Base-by-base conservation (phyloP, 805 yeast species). In the Saturnispora gosingensis region DNA sequence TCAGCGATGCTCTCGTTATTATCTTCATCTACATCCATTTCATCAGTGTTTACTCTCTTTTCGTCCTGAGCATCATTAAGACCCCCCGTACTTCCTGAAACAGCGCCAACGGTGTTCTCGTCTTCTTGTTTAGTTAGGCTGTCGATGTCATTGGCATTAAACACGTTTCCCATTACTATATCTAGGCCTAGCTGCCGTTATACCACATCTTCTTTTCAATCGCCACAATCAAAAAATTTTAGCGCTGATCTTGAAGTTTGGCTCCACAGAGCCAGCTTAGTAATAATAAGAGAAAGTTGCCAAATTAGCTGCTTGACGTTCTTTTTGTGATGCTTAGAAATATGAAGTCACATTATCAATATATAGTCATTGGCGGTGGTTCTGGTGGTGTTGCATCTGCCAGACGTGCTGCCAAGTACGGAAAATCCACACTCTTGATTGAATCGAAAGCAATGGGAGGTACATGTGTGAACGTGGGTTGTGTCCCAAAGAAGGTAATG, bases 351-450 rank as follows among this genome's bases (percentile, higher is more conserved):
- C 91, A 88, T 66, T 93, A 82, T 75, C 89, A 93, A 63, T 91
- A 87, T 66, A 73, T 93, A 48, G 99, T 93, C 53, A 93, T 93
- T 58, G 99, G 99, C 49, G 99, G 99, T 53, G 99, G 99, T 13
- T 88, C 97, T 36, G 99, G 98, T 45, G 99, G 99, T 59, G 97
- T 93, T 44, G 97, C 99, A n/a, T 83, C 95, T 20, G 95, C 97
- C 15, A 82, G 99, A 69, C 81, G 98, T 61, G 98, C 99, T 11
- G 97, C 98, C 36, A 77, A 81, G 32, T 81, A 90, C 60, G 99
- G 99, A 25, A 96, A 95, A 25, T 88, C 88, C 59, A 83, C 93
- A 1, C 72, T 90, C 49, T 64, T 93, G 20, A 75, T 93, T 50
- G 99, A 93, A 69, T 80, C 87, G 40, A 79, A 81, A 49, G 83